Base-by-base conservation (phyloP, 192 early-diverging fungal species). In the Linnemannia schmuckeri region DNA sequence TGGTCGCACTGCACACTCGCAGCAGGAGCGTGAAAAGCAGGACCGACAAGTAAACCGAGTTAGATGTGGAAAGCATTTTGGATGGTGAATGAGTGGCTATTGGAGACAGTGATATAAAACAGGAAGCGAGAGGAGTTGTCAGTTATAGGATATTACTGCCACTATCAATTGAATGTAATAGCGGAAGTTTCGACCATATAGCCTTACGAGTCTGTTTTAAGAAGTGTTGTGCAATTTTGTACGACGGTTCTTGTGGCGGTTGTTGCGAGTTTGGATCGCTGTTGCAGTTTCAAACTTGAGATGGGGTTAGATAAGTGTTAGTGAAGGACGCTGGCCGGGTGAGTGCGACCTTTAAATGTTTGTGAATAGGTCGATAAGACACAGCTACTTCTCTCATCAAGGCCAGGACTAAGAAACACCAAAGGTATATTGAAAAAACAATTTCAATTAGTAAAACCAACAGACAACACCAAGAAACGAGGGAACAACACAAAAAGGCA, bases 31-130 rank as follows among this genome's bases (percentile, higher is more conserved):
- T n/a, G 6, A 6, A 15, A 38, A 35, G 68, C 35, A 6, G 3
- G 37, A 37, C 37, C 3, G 68, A 38, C 6, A 70, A 35, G 30
- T 10, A 37, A 3, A 38, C 6, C 18, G 33, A 37, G 68, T 70
- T 70, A 35, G 68, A 70, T 6, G 68, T 70, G 27, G 68, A 38
- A 38, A 70, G 68, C 68, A 70, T 38, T n/a, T 37, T 70, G 68
- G 68, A n/a, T 70, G 17, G 35, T 18, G 68, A 70, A 4, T 13
- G 66, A 44, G 9, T 9, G 68, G 13, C 68, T 38, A 22, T 35
- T 38, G 68, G 33, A 37, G 33, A 17, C 3, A 9, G 68, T 0
- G 9, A 9, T n/a, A n/a, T n/a, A 38, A n/a, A 40, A 70, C 1
- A 38, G 35, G 13, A n/a, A 22, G n/a, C 3, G 17, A 2, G 12